Conservation (phyloP, 140 eudicot species). For the Cichorium intybus region DNA sequence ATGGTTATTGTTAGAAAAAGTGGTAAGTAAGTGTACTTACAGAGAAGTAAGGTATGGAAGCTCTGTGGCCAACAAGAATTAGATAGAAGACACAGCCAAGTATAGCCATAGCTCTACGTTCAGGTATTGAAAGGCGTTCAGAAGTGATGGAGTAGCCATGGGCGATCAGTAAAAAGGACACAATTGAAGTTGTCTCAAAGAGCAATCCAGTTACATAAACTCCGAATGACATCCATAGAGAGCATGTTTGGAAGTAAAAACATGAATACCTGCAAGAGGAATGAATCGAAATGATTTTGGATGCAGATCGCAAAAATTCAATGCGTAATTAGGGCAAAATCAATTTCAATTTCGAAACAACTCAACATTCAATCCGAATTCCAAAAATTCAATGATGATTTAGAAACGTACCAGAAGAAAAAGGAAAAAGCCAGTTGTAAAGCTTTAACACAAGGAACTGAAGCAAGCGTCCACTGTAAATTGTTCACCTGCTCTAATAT, state of each 20-base stretch:
- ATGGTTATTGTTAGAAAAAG: not conserved
- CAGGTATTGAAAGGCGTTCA: constrained; percentile 75
- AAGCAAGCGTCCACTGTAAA: constrained; percentile 89
- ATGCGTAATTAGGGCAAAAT: not conserved
- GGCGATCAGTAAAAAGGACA: constrained; percentile 79
- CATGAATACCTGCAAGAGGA: constrained; percentile 75
- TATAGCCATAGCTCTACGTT: constrained; percentile 70
- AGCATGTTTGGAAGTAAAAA: constrained; percentile 74
- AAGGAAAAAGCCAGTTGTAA: constrained; percentile 78
- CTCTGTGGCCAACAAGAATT: constrained; percentile 87
- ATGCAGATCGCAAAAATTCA: not conserved
- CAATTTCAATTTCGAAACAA: not conserved
- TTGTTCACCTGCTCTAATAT: constrained; percentile 79
- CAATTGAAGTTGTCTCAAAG: constrained; percentile 78
- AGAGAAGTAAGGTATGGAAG: constrained; percentile 86
- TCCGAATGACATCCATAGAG: constrained; percentile 97
- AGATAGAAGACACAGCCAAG: constrained; percentile 71
- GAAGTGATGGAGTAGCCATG: constrained; percentile 94
- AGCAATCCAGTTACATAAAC: constrained; percentile 87
- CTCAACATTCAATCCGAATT: not conserved
- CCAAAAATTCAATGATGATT: not conserved
- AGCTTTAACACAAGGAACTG: constrained; percentile 79
- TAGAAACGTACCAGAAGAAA: constrained; percentile 68
- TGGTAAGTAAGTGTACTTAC: constrained; percentile 44
- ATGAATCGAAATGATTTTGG: not conserved